A percentile compares a stretch with the other conserved stretches of the same genome.
Evolutionary conservation across 1,284 basidiomycete species (phyloP).

Genomic region (Microstroma glucosiphilum): DNA sequence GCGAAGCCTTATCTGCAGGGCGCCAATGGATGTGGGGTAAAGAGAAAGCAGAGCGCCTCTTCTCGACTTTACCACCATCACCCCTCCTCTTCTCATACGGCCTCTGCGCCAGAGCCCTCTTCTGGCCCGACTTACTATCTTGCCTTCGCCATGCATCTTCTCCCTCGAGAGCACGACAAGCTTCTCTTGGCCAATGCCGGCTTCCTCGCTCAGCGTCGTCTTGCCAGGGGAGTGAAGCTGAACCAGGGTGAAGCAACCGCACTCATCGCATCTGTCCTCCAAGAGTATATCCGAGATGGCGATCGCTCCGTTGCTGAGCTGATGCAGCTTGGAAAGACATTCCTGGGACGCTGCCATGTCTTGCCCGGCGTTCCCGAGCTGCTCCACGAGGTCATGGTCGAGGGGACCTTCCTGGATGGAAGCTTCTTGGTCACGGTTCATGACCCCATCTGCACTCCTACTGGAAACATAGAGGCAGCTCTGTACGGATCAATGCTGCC

Average conservation of each 20-base stretch:
- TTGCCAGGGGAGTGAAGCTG: slow-evolving; percentile 79
- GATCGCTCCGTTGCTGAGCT: slow-evolving; percentile 76
- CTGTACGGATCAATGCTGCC: slow-evolving; percentile 91
- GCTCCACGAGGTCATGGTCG: slow-evolving; percentile 54
- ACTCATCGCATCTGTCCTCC: slow-evolving; percentile 78
- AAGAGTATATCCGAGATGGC: slow-evolving; percentile 93
- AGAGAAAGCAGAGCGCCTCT: too few species aligned
- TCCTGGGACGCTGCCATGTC: slow-evolving; percentile 87
- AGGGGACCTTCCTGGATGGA: slow-evolving; percentile 46
- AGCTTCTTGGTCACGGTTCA: slow-evolving; percentile 56
- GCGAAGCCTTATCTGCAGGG: too few species aligned
- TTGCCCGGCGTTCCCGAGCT: slow-evolving; percentile 59
- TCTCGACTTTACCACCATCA: neutral
- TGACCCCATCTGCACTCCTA: slow-evolving; percentile 70
- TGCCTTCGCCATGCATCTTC: slow-evolving; percentile 37
- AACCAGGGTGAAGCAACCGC: slow-evolving; percentile 84
- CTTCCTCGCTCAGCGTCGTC: slow-evolving; percentile 79
- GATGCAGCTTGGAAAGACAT: slow-evolving; percentile 67
- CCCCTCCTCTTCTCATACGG: neutral
- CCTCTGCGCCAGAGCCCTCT: neutral
- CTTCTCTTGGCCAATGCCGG: slow-evolving; percentile 41
- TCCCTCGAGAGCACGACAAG: slow-evolving; percentile 48
- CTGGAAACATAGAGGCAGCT: slow-evolving; percentile 70
- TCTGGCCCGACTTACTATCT: neutral
- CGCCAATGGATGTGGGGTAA: too few species aligned